Base-by-base conservation (phyloP, 1,284 basidiomycete genomes). In the Lentinus polychrous region DNA sequence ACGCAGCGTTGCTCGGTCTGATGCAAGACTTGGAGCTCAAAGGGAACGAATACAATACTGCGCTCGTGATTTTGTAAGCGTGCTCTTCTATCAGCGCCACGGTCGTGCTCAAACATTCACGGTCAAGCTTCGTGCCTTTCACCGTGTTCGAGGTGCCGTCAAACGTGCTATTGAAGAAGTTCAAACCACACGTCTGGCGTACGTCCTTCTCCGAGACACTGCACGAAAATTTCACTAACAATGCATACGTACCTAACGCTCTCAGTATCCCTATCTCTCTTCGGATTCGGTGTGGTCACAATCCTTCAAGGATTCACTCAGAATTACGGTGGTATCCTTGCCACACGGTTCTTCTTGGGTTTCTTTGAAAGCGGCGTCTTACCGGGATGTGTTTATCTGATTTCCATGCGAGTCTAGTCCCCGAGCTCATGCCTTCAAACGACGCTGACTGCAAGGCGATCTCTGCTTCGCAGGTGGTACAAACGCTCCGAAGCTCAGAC, bases 311-410 rank as follows among this genome's bases (percentile, higher is more conserved):
- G 61, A n/a, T 49, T 65, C 22, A 60, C 61, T 2, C 45, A 57
- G 31, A 61, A 53, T 38, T 66, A 60, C 41, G 45, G 47, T 0
- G 64, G 64, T 12, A 50, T 67, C 3, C 49, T 66, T n/a, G 57
- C 59, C 1, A 55, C 61, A 3, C 54, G 65, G 3, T 63, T 67
- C 51, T 62, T 65, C 50, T 51, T 67, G 3, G 66, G 66, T 47
- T 20, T 57, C 6, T 51, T 51, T 33, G 55, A 54, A 43, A 41
- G 34, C 12, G 52, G 48, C 3, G 53, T 56, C 17, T 52, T 56
- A 17, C 55, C 56, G 1, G 57, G 51, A 12, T 58, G 56, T 37
- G 51, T 60, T 7, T 56, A 63, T 18, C 56, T 62, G 40, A 58
- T 64, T 15, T 52, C 57, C 10, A 55, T 57, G 55, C 55, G 15